A percentile compares a stretch with the other conserved stretches of the same genome.
phyloP scores from a whole-genome alignment of 78 protist genomes.

The slime mould (Dictyostelium discoideum) region DNA sequence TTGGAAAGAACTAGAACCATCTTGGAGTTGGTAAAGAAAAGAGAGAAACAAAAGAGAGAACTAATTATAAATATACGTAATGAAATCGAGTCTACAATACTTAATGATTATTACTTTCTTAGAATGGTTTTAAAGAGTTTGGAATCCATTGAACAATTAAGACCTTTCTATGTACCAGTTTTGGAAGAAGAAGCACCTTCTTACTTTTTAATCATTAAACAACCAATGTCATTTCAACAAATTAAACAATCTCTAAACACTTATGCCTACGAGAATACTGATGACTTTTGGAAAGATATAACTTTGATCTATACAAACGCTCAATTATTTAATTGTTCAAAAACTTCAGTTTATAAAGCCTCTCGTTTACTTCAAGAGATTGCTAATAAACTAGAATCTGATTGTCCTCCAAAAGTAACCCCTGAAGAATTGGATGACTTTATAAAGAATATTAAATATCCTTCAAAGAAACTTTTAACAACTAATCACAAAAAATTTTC shows the following conservation, averaged over 20 bases:
- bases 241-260: constrained; percentile 9
- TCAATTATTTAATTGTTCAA: constrained; percentile 35
- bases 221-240: constrained; percentile 43
- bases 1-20: constrained; percentile 58
- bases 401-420: background rate
- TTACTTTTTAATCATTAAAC: constrained; percentile 7
- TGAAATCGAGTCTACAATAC: background rate
- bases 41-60: constrained; percentile 41
- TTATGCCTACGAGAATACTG: constrained; percentile 14
- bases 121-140: background rate
- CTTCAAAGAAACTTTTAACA: background rate
- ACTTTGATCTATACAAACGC: constrained; percentile 35
- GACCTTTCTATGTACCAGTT: constrained; percentile 32
- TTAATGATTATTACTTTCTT: background rate
- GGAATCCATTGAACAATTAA: constrained; percentile 2
- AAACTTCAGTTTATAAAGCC: constrained; percentile 15
- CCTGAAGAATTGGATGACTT: background rate
- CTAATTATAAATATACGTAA: background rate
- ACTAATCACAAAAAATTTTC: background rate
- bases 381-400: background rate
- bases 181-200: constrained; percentile 41
- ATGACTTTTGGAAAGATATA: constrained; percentile 27
- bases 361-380: constrained; percentile 15
- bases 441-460: background rate
- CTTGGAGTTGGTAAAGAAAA: constrained; percentile 24